These are phyloP conservation scores for Cercospora zeina DNA, from an alignment of 2,329 filamentous ascomycete genomes.

Conservation along the genomic window DNA sequence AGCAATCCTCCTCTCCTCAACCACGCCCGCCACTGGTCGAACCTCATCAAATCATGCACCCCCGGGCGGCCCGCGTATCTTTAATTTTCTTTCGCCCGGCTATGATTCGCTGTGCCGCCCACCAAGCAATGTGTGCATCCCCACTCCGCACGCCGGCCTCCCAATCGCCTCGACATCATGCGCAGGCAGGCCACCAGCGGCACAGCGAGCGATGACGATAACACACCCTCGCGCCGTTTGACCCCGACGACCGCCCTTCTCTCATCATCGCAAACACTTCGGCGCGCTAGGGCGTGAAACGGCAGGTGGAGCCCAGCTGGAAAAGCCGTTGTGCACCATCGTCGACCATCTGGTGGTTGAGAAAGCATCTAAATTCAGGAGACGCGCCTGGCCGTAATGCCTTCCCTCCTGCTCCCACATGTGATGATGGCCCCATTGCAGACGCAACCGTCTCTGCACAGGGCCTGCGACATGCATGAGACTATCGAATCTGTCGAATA, in stretches of 20 bases:
- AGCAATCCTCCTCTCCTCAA: slow-evolving; percentile 10
- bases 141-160: background rate
- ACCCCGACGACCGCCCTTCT: background rate
- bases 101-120: slow-evolving; percentile 5
- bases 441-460: slow-evolving; percentile 7
- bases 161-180: slow-evolving; percentile 13
- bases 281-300: slow-evolving; percentile 5
- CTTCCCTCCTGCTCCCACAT: background rate
- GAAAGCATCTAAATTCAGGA: slow-evolving; percentile 2
- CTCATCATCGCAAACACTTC: slow-evolving; percentile 18
- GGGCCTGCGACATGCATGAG: slow-evolving; percentile 7
- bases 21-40: slow-evolving; percentile 3
- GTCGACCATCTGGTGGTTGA: background rate
- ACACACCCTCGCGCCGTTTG: background rate
- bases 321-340: background rate
- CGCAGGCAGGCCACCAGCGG: slow-evolving; percentile 4
- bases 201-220: background rate
- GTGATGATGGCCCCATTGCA: background rate
- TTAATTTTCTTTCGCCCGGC: slow-evolving; percentile 2
- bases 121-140: slow-evolving; percentile 10
- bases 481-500: slow-evolving; percentile 1
- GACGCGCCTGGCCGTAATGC: background rate
- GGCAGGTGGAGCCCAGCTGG: background rate
- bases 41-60: background rate
- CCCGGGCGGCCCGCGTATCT: slow-evolving; percentile 12